A percentile compares a stretch with the other conserved stretches of the same genome.
phyloP scores from a whole-genome alignment of 2,329 filamentous ascomycete species.

The Alternaria infectoria region DNA sequence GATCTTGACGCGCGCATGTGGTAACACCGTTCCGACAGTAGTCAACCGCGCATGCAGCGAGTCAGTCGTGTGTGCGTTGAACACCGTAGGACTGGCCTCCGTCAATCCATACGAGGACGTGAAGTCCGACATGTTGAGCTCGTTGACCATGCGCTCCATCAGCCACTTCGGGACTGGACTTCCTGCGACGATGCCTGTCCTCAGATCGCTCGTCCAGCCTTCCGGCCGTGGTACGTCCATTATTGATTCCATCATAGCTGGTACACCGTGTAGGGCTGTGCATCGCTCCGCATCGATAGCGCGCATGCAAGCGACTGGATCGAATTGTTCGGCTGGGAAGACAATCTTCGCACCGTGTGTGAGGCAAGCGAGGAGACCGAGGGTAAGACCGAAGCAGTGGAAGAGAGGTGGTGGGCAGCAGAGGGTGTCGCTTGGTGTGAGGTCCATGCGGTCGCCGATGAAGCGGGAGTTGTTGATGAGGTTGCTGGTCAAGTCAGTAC shows the following conservation, averaged over 20 bases:
- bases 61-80: slow-evolving; percentile 79
- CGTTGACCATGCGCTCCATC: slow-evolving; percentile 73
- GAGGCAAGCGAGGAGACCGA: slow-evolving; percentile 73
- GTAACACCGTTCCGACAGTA: slow-evolving; percentile 78
- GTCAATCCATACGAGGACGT: slow-evolving; percentile 67
- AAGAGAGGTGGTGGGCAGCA: slow-evolving; percentile 86
- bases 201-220: slow-evolving; percentile 56
- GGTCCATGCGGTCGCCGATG: slow-evolving; percentile 72
- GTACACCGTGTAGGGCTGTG: slow-evolving; percentile 80
- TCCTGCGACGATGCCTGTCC: slow-evolving; percentile 81
- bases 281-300: slow-evolving; percentile 61
- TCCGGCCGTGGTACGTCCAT: slow-evolving; percentile 57
- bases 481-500: slow-evolving; percentile 23
- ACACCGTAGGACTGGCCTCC: slow-evolving; percentile 79
- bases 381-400: slow-evolving; percentile 83
- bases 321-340: slow-evolving; percentile 75
- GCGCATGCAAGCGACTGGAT: slow-evolving; percentile 68
- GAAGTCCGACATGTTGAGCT: slow-evolving; percentile 78
- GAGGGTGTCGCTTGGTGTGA: slow-evolving; percentile 69
- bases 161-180: slow-evolving; percentile 76
- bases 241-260: slow-evolving; percentile 80
- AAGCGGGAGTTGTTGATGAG: slow-evolving; percentile 51
- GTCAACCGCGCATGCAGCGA: slow-evolving; percentile 69
- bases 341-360: slow-evolving; percentile 79
- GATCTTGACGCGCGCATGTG: slow-evolving; percentile 77